phyloP scores from a whole-genome alignment of 2,329 filamentous ascomycete species.

The Raffaelea albimanens region DNA sequence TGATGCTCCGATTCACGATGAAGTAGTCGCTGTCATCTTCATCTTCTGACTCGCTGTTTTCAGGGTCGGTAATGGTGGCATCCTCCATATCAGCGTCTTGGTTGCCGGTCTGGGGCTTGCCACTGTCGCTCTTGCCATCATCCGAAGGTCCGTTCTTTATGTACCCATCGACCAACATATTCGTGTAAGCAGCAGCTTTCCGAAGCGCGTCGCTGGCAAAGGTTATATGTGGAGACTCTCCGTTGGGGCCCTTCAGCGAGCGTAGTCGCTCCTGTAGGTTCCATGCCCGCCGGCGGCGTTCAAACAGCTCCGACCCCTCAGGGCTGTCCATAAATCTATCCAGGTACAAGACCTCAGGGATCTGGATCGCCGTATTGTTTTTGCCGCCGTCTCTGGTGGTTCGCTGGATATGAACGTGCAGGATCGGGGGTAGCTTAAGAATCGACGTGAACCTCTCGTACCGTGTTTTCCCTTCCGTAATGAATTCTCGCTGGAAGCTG shows the following conservation, averaged over 20 bases:
- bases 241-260: slow-evolving; percentile 35
- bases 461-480: slow-evolving; percentile 51
- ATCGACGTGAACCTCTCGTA: slow-evolving; percentile 61
- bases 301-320: slow-evolving; percentile 50
- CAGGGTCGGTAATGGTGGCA: neutral
- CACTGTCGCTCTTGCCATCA: neutral
- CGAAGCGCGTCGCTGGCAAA: neutral
- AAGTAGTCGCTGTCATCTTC: slow-evolving; percentile 11
- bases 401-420: slow-evolving; percentile 85
- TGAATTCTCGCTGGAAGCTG: slow-evolving; percentile 71
- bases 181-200: slow-evolving; percentile 4
- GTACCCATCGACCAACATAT: slow-evolving; percentile 2
- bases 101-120: slow-evolving; percentile 4
- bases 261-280: slow-evolving; percentile 57
- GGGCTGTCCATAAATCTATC: slow-evolving; percentile 76
- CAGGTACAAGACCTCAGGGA: slow-evolving; percentile 76
- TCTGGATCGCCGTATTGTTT: slow-evolving; percentile 65
- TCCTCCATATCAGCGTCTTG: neutral
- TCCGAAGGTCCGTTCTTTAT: neutral
- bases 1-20: slow-evolving; percentile 11
- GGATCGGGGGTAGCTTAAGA: slow-evolving; percentile 66
- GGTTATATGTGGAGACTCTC: slow-evolving; percentile 5
- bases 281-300: slow-evolving; percentile 63
- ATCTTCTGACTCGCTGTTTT: neutral
- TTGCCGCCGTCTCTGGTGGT: slow-evolving; percentile 66